A percentile compares a stretch with the other conserved stretches of the same genome.
These are phyloP conservation scores for Colletotrichum coccodes DNA, from an alignment of 2,329 filamentous ascomycete species.

Conservation along the genomic window DNA sequence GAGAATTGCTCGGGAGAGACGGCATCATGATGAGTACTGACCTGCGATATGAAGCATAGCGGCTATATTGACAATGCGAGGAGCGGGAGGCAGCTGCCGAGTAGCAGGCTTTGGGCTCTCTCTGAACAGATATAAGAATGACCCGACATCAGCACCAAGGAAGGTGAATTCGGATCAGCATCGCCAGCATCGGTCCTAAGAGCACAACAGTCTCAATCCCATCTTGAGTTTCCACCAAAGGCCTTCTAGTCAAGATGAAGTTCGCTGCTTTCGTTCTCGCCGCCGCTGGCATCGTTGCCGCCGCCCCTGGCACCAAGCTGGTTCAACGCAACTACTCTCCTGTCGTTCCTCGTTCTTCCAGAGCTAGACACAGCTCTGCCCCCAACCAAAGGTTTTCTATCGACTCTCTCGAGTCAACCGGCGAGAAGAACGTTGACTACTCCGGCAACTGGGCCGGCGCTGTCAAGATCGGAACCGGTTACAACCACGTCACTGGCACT, in stretches of 20 bases:
- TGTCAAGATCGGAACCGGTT: slow-evolving; percentile 39
- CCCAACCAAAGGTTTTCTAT: slow-evolving; percentile 32
- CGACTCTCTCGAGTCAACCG: slow-evolving; percentile 2
- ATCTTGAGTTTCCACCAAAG: background rate
- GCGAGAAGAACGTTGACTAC: slow-evolving; percentile 34
- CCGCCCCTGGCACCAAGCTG: slow-evolving; percentile 26
- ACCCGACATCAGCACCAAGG: background rate
- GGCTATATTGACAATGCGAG: background rate
- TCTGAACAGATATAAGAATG: slow-evolving; percentile 2
- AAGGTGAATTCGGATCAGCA: background rate
- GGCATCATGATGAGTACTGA: slow-evolving; percentile 18
- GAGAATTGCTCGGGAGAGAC: background rate
- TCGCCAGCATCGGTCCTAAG: slow-evolving; percentile 12
- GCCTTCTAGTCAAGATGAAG: slow-evolving; percentile 17
- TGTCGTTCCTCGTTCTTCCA: background rate
- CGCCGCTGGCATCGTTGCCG: slow-evolving; percentile 32
- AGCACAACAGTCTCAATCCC: background rate
- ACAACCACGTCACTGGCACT: slow-evolving; percentile 41
- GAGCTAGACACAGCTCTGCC: slow-evolving; percentile 22
- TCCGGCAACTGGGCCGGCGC: slow-evolving; percentile 43
- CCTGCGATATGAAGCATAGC: slow-evolving; percentile 24
- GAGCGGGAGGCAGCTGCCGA: background rate
- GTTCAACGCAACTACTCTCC: slow-evolving; percentile 23
- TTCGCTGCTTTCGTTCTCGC: slow-evolving; percentile 30
- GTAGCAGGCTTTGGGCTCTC: background rate